These are phyloP conservation scores for Brettanomyces naardenensis DNA, from an alignment of 805 yeast species.

Conservation along the genomic window DNA sequence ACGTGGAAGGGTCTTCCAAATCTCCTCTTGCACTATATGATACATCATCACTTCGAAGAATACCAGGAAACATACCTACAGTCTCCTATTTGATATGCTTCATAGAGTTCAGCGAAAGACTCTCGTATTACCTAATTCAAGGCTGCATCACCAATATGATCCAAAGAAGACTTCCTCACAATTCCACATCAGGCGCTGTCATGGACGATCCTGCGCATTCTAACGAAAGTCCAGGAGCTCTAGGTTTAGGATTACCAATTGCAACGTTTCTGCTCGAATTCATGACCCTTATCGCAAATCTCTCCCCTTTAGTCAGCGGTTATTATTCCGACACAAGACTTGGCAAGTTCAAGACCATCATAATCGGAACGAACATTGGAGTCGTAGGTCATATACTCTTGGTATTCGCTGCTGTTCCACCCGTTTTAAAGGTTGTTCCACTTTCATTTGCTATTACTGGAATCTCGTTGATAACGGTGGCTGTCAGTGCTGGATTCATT, in stretches of 20 bases:
- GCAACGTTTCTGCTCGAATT: slow-evolving; percentile 39
- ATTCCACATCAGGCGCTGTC: slow-evolving; percentile 29
- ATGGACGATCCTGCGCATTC: slow-evolving; percentile 30
- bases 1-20: background rate
- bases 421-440: slow-evolving; percentile 23
- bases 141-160: slow-evolving; percentile 42
- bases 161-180: slow-evolving; percentile 41
- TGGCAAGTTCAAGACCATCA: slow-evolving; percentile 40
- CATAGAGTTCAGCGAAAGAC: slow-evolving; percentile 46
- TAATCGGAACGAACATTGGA: slow-evolving; percentile 39
- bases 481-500: slow-evolving; percentile 43
- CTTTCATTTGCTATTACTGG: slow-evolving; percentile 27
- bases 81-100: slow-evolving; percentile 24
- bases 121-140: slow-evolving; percentile 43
- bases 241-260: slow-evolving; percentile 35
- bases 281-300: slow-evolving; percentile 38
- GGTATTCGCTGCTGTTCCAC: slow-evolving; percentile 40
- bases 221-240: slow-evolving; percentile 40
- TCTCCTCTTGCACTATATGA: background rate
- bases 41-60: background rate
- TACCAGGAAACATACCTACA: slow-evolving; percentile 19
- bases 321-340: slow-evolving; percentile 40
- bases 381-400: slow-evolving; percentile 38
- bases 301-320: slow-evolving; percentile 44
- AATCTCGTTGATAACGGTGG: slow-evolving; percentile 31